These are phyloP conservation scores for Domatiomyces catenatus DNA, from an alignment of 2,329 filamentous ascomycete genomes.

Conservation along the genomic window DNA sequence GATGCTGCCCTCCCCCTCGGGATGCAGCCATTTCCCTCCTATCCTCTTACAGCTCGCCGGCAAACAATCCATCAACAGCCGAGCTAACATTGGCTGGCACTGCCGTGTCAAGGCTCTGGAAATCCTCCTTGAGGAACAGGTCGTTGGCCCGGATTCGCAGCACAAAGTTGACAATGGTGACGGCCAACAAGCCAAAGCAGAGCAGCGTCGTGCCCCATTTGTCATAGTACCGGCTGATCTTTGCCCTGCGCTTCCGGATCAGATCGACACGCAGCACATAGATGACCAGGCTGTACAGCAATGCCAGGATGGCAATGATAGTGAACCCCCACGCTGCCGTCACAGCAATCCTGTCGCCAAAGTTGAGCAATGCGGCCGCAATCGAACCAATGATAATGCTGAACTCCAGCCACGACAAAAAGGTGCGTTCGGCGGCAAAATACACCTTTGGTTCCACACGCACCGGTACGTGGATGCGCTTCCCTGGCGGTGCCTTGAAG, in stretches of 20 bases:
- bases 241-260: slow-evolving; percentile 69
- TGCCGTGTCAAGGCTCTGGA: neutral
- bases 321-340: slow-evolving; percentile 65
- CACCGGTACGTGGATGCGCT: slow-evolving; percentile 78
- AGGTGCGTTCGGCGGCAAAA: slow-evolving; percentile 90
- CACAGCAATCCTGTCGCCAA: slow-evolving; percentile 52
- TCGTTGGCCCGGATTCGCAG: slow-evolving; percentile 52
- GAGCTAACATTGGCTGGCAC: neutral
- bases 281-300: slow-evolving; percentile 70
- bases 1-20: too few relatives aligned
- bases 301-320: slow-evolving; percentile 56
- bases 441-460: slow-evolving; percentile 96
- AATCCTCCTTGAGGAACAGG: slow-evolving; percentile 11
- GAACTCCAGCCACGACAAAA: slow-evolving; percentile 94
- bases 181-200: slow-evolving; percentile 56
- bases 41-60: neutral
- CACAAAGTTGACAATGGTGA: slow-evolving; percentile 65
- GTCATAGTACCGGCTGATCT: slow-evolving; percentile 66
- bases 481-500: slow-evolving; percentile 45
- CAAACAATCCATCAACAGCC: neutral
- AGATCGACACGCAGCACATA: slow-evolving; percentile 80
- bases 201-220: slow-evolving; percentile 67
- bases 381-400: slow-evolving; percentile 86
- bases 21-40: neutral
- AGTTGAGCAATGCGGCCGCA: slow-evolving; percentile 69